These are phyloP conservation scores for Amanita jacksonii DNA, from an alignment of 768 basidiomycete species.

Conservation along the genomic window DNA sequence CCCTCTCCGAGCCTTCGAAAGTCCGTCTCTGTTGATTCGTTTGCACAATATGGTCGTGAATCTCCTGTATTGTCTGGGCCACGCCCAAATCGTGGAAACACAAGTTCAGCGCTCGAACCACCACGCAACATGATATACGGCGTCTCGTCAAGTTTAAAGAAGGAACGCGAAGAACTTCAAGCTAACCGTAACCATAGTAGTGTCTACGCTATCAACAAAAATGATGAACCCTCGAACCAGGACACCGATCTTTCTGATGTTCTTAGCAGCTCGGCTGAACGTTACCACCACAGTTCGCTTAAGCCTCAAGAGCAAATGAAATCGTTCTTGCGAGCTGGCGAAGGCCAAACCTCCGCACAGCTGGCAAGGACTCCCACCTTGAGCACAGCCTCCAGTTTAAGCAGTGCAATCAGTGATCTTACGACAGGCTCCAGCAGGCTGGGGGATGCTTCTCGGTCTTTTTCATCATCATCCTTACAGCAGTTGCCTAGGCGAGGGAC, in stretches of 20 bases:
- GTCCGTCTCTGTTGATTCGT: slow-evolving; percentile 72
- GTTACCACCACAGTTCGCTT: slow-evolving; percentile 37
- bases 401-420: slow-evolving; percentile 24
- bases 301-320: slow-evolving; percentile 35
- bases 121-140: slow-evolving; percentile 16
- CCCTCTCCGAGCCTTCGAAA: slow-evolving; percentile 47
- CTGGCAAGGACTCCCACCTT: slow-evolving; percentile 42
- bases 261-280: slow-evolving; percentile 28
- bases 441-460: slow-evolving; percentile 29
- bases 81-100: slow-evolving; percentile 28
- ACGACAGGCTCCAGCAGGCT: slow-evolving; percentile 26
- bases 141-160: slow-evolving; percentile 3
- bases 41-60: slow-evolving; percentile 39
- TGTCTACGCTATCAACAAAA: slow-evolving; percentile 43
- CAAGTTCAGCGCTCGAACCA: slow-evolving; percentile 25
- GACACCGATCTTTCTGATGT: slow-evolving; percentile 46
- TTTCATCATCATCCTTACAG: slow-evolving; percentile 29
- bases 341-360: slow-evolving; percentile 41
- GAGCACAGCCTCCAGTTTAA: slow-evolving; percentile 28
- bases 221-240: slow-evolving; percentile 26
- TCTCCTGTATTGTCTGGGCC: slow-evolving; percentile 21
- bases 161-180: slow-evolving; percentile 17
- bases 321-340: slow-evolving; percentile 41
- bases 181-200: slow-evolving; percentile 43
- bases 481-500: slow-evolving; percentile 22